Evolutionary conservation across 2,329 filamentous ascomycete genomes (phyloP), one percentile per base, ranked within the genome.

Genomic region (Diaporthe caulivora): DNA sequence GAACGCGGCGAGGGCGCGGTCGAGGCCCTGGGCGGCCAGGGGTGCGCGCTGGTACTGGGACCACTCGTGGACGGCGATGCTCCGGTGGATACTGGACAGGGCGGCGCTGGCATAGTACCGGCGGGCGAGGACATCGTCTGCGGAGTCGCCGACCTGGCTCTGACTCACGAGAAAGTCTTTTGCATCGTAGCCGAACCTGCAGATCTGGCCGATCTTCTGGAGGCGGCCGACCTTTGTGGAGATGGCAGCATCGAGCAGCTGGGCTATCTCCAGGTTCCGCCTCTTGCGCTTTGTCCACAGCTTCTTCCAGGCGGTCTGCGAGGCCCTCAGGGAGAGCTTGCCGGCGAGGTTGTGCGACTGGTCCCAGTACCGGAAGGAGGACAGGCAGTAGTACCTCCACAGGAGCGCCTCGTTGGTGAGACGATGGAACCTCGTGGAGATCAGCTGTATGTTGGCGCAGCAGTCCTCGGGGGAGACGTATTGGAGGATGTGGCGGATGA

Each of bases 131-230:
- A 93, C 90, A 83, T 98, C 95, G 18, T 93, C 89, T 6, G 85
- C 86, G 53, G 89, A 86, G 17, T 92, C 88, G 21, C 87, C 84
- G 44, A 88, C 86, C 15, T 85, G 85, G 74, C 88, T 90, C 80
- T 97, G 92, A 71, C 88, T 86, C 74, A 95, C 79, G 64, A 98
- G 87, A 71, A 92, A 92, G 81, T 98, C 95, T 81, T 98, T 98
- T 58, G 93, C 94, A 84, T 98, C 95, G 79, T 95, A 96, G 0
- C 95, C 95, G 78, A 92, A 87, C 37, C 87, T 84, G 70, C 93
- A 91, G 75, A 98, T 93, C 67, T 88, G 84, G 77, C 93, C 90
- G 75, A 95, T 92, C 78, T 92, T 92, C 71, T 88, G 87, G 72
- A 95, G 88, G 26, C 95, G 92, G 70, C 90, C 87, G 47, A 91